A percentile compares a stretch with the other conserved stretches of the same genome.
These are phyloP conservation scores for Citrus sp. DNA, from an alignment of 345 rosid species.

Conservation along the genomic window DNA sequence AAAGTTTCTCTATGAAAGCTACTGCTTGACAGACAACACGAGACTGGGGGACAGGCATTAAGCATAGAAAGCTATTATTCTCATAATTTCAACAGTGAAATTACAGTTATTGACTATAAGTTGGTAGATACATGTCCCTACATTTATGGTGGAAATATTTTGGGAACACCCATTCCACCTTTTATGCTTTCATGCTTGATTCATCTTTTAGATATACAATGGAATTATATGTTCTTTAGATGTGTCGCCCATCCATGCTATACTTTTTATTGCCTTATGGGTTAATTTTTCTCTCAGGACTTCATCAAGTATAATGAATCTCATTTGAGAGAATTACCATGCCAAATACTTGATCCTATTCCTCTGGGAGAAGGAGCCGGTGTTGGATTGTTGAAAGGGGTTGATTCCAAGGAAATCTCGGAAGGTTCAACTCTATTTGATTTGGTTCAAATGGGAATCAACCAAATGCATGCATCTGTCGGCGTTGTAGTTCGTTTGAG, in stretches of 20 bases:
- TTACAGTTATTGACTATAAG: background rate
- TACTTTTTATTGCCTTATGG: slow-evolving; percentile 8
- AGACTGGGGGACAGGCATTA: background rate
- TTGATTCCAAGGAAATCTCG: slow-evolving; percentile 54
- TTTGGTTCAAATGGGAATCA: slow-evolving; percentile 71
- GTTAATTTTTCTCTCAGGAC: slow-evolving; percentile 45
- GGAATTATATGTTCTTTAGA: background rate
- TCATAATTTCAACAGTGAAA: background rate
- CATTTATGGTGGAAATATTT: background rate
- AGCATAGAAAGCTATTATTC: background rate
- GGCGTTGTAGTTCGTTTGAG: slow-evolving; percentile 77
- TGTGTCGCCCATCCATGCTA: background rate
- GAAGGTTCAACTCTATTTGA: slow-evolving; percentile 74
- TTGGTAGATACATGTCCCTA: background rate
- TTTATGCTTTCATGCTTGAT: background rate
- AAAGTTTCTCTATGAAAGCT: background rate
- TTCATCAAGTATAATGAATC: slow-evolving; percentile 67
- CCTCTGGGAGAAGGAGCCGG: slow-evolving; percentile 93
- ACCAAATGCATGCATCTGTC: slow-evolving; percentile 83
- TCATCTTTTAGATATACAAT: background rate
- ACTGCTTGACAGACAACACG: background rate
- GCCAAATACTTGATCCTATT: slow-evolving; percentile 74
- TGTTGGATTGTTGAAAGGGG: slow-evolving; percentile 83
- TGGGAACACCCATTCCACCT: background rate
- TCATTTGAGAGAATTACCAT: slow-evolving; percentile 53